Base-by-base conservation (phyloP, 2,329 filamentous ascomycete genomes). In the Tolypocladium ovalisporum region DNA sequence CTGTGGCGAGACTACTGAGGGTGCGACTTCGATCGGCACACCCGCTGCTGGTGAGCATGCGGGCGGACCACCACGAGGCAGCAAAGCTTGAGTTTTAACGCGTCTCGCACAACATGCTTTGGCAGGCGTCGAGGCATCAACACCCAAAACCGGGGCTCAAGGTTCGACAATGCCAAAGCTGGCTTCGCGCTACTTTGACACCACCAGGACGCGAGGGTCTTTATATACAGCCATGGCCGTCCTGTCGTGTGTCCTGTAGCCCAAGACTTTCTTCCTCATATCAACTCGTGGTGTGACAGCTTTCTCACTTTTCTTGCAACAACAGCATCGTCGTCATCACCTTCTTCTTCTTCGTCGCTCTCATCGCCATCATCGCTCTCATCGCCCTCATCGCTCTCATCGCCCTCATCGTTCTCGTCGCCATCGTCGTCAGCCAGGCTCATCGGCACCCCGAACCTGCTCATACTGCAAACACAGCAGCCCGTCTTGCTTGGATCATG, bases 1-100 rank as follows among this genome's bases (percentile, higher is more conserved):
- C 75, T 97, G 54, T 97, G 93, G 93, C 79, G 82, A 62, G 78
- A 83, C 59, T 80, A 77, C 60, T 79, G 64, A 61, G 22, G 49
- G 17, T 10, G 40, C 9, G 32, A 27, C n/a, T n/a, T n/a, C n/a
- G n/a, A n/a, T n/a, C n/a, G n/a, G n/a, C n/a, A n/a, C n/a, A n/a
- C n/a, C n/a, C n/a, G n/a, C n/a, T n/a, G n/a, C n/a, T n/a, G n/a
- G n/a, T n/a, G n/a, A n/a, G n/a, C n/a, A n/a, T n/a, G n/a, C n/a
- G n/a, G n/a, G n/a, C n/a, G n/a, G n/a, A n/a, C n/a, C n/a, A n/a
- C n/a, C 13, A 27, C 13, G 17, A 49, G 44, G 44, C 27, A 49
- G 15, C 24, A 10, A 12, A 49, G 3, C 10, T n/a, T 13, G 27
- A 13, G 19, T 7, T 34, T 34, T 13, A 7, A 40, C 37, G 37